Conservation (phyloP, 2,329 filamentous ascomycete genomes). For the Chrysoporthe cubensis region DNA sequence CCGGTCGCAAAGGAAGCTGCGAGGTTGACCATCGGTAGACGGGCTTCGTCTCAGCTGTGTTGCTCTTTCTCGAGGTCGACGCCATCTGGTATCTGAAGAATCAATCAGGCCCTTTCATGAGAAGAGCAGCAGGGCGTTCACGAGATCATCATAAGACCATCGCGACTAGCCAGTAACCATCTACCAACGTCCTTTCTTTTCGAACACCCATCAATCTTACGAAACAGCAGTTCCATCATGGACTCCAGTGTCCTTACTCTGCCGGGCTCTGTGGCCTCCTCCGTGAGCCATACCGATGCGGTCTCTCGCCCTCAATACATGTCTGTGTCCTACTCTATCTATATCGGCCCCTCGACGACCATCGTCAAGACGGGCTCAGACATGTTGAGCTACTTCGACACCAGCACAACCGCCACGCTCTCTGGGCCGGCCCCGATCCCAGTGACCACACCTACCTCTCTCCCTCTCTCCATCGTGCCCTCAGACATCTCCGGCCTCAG, state of each 20-base stretch:
- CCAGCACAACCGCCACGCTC: neutral
- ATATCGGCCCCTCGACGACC: neutral
- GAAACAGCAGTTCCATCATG: neutral
- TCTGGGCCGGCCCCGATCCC: neutral
- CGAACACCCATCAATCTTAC: neutral
- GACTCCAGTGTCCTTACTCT: conserved; percentile 5
- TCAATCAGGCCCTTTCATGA: neutral
- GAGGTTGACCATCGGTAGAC: neutral
- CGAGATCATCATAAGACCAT: neutral
- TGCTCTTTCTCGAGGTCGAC: neutral
- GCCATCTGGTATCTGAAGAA: neutral
- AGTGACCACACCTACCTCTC: neutral
- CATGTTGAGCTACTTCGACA: neutral
- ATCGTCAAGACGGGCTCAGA: neutral
- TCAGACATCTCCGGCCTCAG: conserved; percentile 18
- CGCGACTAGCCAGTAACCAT: neutral
- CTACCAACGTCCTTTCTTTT: neutral
- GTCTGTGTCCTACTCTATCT: neutral
- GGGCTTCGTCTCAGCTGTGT: neutral
- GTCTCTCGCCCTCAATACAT: neutral
- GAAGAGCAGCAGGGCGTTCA: neutral
- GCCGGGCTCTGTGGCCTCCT: neutral
- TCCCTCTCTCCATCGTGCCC: conserved; percentile 24
- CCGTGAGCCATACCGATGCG: conserved; percentile 4
- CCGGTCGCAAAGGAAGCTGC: neutral